Evolutionary conservation across 768 basidiomycete species (phyloP).

Genomic region (Rubroboletus satanas): DNA sequence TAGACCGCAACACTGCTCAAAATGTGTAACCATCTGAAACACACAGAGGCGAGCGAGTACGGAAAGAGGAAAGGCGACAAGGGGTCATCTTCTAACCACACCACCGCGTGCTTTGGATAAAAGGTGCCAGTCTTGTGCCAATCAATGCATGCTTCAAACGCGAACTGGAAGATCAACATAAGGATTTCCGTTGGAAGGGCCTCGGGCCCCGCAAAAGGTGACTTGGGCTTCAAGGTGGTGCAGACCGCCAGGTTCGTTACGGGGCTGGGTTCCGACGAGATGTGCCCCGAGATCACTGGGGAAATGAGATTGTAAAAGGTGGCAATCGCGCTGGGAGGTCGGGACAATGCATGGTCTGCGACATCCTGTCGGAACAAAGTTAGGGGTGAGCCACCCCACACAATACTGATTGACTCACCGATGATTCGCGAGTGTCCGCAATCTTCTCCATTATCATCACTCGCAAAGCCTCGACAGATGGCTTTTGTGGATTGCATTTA

Average conservation of each 20-base stretch:
- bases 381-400: neutral
- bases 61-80: slow-evolving; percentile 6
- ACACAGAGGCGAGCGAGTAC: slow-evolving; percentile 14
- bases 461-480: too few relatives aligned
- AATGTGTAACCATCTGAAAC: slow-evolving; percentile 14
- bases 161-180: slow-evolving; percentile 2
- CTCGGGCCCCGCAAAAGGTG: neutral
- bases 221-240: neutral
- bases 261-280: neutral
- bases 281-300: neutral
- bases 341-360: neutral
- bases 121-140: neutral
- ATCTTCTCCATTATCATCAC: neutral
- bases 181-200: slow-evolving; percentile 6
- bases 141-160: slow-evolving; percentile 2
- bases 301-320: neutral
- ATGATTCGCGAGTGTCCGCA: neutral
- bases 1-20: slow-evolving; percentile 8
- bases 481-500: neutral
- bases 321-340: neutral
- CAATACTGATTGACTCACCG: neutral
- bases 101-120: neutral
- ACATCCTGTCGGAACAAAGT: neutral
- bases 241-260: too few relatives aligned
- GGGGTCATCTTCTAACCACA: slow-evolving; percentile 12